These are phyloP conservation scores for Ogataea saltuana DNA, from an alignment of 805 yeast genomes.

Conservation along the genomic window DNA sequence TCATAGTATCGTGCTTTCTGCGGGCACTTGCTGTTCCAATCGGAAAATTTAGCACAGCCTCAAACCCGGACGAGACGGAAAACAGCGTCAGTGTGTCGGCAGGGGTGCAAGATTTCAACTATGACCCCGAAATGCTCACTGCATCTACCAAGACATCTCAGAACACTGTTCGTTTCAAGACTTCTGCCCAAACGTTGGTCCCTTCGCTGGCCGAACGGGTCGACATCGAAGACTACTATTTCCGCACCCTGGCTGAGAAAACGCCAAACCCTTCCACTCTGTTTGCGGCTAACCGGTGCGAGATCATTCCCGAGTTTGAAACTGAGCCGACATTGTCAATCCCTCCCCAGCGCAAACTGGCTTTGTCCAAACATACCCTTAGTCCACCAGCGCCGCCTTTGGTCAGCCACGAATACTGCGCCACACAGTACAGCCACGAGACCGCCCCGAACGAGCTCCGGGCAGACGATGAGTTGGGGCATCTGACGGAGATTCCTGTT, in stretches of 20 bases:
- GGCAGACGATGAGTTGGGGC: conserved; percentile 11
- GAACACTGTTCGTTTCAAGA: conserved; percentile 16
- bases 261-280: too few species aligned
- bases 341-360: neutral
- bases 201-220: conserved; percentile 15
- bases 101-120: neutral
- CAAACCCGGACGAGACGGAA: neutral
- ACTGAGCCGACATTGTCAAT: neutral
- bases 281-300: conserved; percentile 6
- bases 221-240: conserved; percentile 7
- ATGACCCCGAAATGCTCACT: conserved; percentile 8
- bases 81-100: neutral
- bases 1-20: conserved; percentile 12
- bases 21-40: neutral
- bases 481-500: conserved; percentile 27
- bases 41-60: neutral
- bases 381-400: neutral
- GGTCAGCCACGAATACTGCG: too few species aligned
- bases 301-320: conserved; percentile 2
- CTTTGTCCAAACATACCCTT: neutral
- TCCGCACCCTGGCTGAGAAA: conserved; percentile 3
- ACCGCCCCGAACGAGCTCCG: neutral
- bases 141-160: conserved; percentile 11
- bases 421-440: conserved; percentile 8
- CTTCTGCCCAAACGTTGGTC: conserved; percentile 25